A percentile compares a stretch with the other conserved stretches of the same genome.
Conservation (phyloP, 2,329 filamentous ascomycete species). For the Fusarium fujikuroi region DNA sequence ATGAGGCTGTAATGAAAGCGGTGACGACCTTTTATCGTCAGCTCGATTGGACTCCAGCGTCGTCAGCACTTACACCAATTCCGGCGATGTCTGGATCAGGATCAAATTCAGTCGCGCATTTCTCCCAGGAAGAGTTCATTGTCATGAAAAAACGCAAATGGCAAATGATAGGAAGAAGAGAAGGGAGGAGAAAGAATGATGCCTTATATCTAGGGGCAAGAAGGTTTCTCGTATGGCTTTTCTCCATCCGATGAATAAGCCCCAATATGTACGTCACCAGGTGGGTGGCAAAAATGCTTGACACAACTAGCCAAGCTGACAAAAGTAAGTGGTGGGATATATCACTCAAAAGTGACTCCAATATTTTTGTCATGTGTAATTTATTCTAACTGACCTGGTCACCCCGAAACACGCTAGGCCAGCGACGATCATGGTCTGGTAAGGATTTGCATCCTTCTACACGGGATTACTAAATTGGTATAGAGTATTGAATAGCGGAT, state of each 20-base stretch:
- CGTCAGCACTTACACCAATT: neutral
- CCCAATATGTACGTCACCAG: neutral
- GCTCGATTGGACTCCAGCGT: accelerated
- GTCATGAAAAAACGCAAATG: accelerated
- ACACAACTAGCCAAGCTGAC: no score
- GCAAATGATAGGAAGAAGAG: neutral
- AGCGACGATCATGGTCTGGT: neutral
- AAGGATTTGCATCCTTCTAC: neutral
- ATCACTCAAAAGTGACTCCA: no score
- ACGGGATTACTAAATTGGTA: neutral
- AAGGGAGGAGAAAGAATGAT: neutral
- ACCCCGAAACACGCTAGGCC: neutral
- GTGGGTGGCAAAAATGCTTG: no score
- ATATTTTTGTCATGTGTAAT: no score
- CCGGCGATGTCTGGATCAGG: neutral
- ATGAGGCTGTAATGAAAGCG: neutral
- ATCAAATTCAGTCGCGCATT: neutral
- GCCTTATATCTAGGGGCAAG: neutral
- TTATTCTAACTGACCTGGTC: no score
- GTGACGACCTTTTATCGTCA: neutral
- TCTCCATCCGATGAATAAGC: neutral
- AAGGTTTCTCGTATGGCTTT: neutral
- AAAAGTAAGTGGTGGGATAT: no score
- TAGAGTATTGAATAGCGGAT: neutral
- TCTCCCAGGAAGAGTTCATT: neutral